These are phyloP conservation scores for Lepraria neglecta DNA, from an alignment of 495 filamentous ascomycete species.

Conservation along the genomic window DNA sequence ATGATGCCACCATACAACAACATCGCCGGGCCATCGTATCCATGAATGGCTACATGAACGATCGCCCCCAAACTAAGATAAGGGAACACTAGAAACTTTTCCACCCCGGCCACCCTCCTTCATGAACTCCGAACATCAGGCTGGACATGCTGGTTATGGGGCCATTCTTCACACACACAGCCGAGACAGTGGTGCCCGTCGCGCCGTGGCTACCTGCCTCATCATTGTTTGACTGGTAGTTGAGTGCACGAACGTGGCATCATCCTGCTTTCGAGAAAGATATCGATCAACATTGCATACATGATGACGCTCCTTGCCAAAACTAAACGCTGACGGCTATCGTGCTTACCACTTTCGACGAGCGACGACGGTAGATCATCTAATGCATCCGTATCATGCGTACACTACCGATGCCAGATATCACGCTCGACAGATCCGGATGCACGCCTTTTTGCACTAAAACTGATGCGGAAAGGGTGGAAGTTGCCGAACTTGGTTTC, in stretches of 20 bases:
- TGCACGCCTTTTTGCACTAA: background rate
- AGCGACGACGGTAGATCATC: background rate
- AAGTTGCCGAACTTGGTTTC: background rate
- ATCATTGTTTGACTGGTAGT: background rate
- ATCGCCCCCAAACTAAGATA: background rate
- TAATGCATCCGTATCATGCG: background rate
- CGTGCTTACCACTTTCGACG: background rate
- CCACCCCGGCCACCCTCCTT: background rate
- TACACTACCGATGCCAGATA: background rate
- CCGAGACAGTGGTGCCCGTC: background rate
- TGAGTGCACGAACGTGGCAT: too few relatives aligned
- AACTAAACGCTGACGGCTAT: background rate
- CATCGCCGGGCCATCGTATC: slow-evolving; percentile 9
- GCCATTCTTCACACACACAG: background rate
- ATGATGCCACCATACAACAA: background rate
- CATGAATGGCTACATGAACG: background rate
- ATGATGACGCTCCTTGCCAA: background rate
- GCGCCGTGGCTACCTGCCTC: background rate
- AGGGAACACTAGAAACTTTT: too few relatives aligned
- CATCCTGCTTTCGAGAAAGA: background rate
- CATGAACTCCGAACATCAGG: background rate
- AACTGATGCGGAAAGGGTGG: background rate
- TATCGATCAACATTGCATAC: background rate
- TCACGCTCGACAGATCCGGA: background rate
- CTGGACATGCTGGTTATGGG: background rate